phyloP scores from a whole-genome alignment of 345 rosid genomes.

The Populus davidiana region DNA sequence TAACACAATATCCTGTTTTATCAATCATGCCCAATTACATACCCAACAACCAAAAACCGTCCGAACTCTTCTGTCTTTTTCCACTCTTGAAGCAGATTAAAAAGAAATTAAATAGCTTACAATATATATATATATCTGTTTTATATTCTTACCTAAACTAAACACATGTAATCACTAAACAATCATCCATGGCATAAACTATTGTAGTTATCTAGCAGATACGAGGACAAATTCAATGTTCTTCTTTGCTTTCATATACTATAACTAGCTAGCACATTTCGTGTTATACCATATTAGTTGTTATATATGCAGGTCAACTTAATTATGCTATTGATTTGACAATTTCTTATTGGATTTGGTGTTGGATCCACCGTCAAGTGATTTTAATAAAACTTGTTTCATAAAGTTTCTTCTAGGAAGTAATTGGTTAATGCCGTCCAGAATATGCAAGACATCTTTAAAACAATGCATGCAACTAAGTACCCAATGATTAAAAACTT shows the following conservation, averaged over 20 bases:
- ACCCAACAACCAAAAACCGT: background rate
- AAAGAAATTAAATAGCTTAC: background rate
- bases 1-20: slow-evolving; percentile 23
- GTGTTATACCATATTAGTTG: background rate
- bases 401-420: background rate
- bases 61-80: background rate
- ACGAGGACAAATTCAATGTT: slow-evolving; percentile 29
- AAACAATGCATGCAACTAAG: slow-evolving; percentile 8
- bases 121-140: background rate
- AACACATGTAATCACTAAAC: slow-evolving; percentile 25
- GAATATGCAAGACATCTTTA: background rate
- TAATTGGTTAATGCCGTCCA: background rate
- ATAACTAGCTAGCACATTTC: background rate
- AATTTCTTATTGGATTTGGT: background rate
- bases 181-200: slow-evolving; percentile 17
- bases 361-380: background rate
- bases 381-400: background rate
- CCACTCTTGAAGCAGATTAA: background rate
- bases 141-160: slow-evolving; percentile 11
- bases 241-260: slow-evolving; percentile 18
- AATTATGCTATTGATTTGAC: slow-evolving; percentile 24
- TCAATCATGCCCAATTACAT: background rate
- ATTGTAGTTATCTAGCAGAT: slow-evolving; percentile 16
- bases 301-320: slow-evolving; percentile 25
- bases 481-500: slow-evolving; percentile 10